Base-by-base conservation (phyloP, 2,329 filamentous ascomycete species). In the Monilinia polystroma region DNA sequence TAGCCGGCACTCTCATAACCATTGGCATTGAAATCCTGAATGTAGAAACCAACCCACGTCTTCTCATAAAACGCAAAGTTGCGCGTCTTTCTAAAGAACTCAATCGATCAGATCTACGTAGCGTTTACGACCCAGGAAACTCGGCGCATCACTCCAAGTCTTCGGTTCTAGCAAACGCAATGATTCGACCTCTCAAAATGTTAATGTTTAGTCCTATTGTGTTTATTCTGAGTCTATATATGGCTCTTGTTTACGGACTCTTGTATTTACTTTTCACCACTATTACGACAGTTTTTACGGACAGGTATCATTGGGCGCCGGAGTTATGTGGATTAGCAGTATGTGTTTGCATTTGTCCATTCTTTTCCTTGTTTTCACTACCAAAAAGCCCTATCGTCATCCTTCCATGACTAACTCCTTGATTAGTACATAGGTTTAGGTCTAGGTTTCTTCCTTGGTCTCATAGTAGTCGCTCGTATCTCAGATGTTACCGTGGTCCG, bases 241-340 rank as follows among this genome's bases (percentile, higher is more conserved):
- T 86, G 45, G 79, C 81, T 0, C 77, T 85, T 0, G 72, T 84
- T 2, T 86, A 86, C 68, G 81, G 84, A 26, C 77, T 84, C 0
- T 75, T 85, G 0, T 86, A 85, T 72, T 82, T 82, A 0, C 82
- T 85, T 63, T 78, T 85, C 5, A 79, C 81, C 3, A 66, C 67
- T 35, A 63, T 82, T 73, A 78, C 80, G 0, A 80, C 78, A 57
- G 81, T 86, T 57, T 86, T 83, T 66, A 76, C 77, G 16, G 60
- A 74, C 4, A 79, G 76, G 0, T 83, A 84, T 57, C 75, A 73
- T 20, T 79, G 83, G 64, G 70, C 72, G 0, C 77, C 78, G 7
- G 80, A 81, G 1, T 73, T 82, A 0, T 77, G 78, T 38, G 80
- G 80, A 60, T 75, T 81, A 29, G 76, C 78, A 12, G 64, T 66